Percentiles rank a stretch among this genome's conserved stretches.
Evolutionary conservation across 2,329 filamentous ascomycete genomes (phyloP).

Genomic region (Fusarium luffae): DNA sequence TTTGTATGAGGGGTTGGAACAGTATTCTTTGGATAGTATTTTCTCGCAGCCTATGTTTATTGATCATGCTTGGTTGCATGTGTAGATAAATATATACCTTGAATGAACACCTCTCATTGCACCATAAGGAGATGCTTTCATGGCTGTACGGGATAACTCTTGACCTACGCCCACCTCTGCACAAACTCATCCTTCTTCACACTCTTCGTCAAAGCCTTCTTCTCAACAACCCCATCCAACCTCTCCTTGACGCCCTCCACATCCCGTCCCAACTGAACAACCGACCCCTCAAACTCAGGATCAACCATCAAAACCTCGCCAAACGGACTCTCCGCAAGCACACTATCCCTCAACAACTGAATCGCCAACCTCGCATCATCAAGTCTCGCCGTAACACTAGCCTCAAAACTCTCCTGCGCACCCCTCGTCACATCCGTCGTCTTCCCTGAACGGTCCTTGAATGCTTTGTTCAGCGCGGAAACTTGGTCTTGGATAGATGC

Average conservation of each 20-base stretch:
- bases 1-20: slow-evolving; percentile 24
- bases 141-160: neutral
- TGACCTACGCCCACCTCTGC: slow-evolving; percentile 45
- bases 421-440: slow-evolving; percentile 56
- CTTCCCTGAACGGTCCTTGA: slow-evolving; percentile 57
- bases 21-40: slow-evolving; percentile 36
- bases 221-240: slow-evolving; percentile 54
- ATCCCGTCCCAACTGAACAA: slow-evolving; percentile 60
- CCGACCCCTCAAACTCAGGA: slow-evolving; percentile 62
- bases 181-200: slow-evolving; percentile 62
- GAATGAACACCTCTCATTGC: no score
- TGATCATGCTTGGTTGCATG: slow-evolving; percentile 35
- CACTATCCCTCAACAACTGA: slow-evolving; percentile 61
- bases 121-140: no score
- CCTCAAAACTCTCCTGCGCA: slow-evolving; percentile 64
- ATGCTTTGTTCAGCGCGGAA: slow-evolving; percentile 49
- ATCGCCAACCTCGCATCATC: slow-evolving; percentile 61
- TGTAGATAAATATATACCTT: neutral
- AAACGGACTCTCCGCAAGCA: slow-evolving; percentile 64
- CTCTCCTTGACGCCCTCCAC: slow-evolving; percentile 54
- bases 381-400: slow-evolving; percentile 54
- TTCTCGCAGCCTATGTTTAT: slow-evolving; percentile 39
- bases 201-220: slow-evolving; percentile 54
- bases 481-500: slow-evolving; percentile 41
- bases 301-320: slow-evolving; percentile 62